Evolutionary conservation across 2,329 filamentous ascomycete species (phyloP).

Genomic region (Bipolaris victoriae): DNA sequence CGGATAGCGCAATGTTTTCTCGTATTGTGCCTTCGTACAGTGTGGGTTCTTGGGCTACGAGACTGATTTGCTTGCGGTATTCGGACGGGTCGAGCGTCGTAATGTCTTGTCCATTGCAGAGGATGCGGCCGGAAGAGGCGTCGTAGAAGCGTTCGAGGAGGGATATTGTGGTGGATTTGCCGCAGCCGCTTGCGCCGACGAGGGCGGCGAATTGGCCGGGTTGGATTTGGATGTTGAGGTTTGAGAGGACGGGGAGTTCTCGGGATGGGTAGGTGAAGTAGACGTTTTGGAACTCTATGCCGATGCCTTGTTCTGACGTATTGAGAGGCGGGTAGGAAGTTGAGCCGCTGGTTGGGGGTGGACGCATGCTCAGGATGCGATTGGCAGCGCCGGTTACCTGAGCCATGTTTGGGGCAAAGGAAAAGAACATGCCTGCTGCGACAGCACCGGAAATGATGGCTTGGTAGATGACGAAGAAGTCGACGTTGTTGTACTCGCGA

Average conservation of each 20-base stretch:
- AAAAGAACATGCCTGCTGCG: constrained; percentile 49
- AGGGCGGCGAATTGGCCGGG: constrained; percentile 74
- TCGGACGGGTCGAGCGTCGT: constrained; percentile 41
- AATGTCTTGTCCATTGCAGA: constrained; percentile 56
- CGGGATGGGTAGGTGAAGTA: constrained; percentile 93
- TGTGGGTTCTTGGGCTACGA: constrained; percentile 56
- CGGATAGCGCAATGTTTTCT: constrained; percentile 49
- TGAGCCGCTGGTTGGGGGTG: constrained; percentile 15
- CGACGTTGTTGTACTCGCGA: constrained; percentile 55
- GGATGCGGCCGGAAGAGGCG: constrained; percentile 66
- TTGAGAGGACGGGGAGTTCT: constrained; percentile 68
- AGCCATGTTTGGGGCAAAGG: constrained; percentile 56
- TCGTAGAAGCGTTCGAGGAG: constrained; percentile 73
- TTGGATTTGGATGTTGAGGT: constrained; percentile 53
- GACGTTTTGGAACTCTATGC: constrained; percentile 87
- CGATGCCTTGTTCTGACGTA: constrained; percentile 23
- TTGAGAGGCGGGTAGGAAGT: constrained; percentile 19
- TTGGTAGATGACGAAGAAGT: constrained; percentile 62
- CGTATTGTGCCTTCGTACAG: constrained; percentile 54
- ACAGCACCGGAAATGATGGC: constrained; percentile 55
- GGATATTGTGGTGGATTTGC: constrained; percentile 73
- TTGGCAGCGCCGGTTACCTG: constrained; percentile 47
- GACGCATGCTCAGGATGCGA: constrained; percentile 45
- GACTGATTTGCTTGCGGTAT: constrained; percentile 52
- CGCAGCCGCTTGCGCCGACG: constrained; percentile 71